phyloP scores from a whole-genome alignment of 2,329 filamentous ascomycete genomes.

The Knoxdaviesia proteae region DNA sequence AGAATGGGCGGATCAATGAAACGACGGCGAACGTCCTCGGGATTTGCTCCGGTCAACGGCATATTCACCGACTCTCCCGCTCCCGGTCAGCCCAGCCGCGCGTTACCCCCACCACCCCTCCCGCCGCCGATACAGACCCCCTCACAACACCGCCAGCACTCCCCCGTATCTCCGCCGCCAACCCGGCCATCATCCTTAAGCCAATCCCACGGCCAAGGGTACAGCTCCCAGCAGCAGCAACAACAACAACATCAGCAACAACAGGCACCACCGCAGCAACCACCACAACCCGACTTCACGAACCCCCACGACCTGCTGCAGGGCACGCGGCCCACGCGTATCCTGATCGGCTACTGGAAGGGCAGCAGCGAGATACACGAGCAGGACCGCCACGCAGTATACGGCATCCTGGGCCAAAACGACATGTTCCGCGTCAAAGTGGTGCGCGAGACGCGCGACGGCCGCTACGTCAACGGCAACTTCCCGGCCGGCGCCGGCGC shows the following conservation, averaged over 20 bases:
- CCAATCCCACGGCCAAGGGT: background rate
- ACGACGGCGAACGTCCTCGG: constrained; percentile 22
- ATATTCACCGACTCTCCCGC: background rate
- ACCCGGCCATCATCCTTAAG: background rate
- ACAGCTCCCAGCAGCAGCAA: constrained; percentile 3
- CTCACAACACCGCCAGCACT: no score
- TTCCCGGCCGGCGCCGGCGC: constrained; percentile 38
- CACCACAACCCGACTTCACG: background rate
- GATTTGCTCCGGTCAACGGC: constrained; percentile 12
- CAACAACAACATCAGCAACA: constrained; percentile 4
- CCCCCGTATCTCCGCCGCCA: background rate
- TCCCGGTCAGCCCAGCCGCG: no score
- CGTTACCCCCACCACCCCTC: no score
- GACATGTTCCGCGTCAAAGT: constrained; percentile 46
- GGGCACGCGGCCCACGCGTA: constrained; percentile 33
- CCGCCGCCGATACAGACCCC: no score
- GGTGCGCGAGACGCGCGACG: constrained; percentile 37
- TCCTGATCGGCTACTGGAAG: constrained; percentile 38
- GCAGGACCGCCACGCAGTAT: constrained; percentile 37
- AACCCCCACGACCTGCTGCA: constrained; percentile 18
- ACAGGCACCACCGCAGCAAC: background rate
- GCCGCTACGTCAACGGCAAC: constrained; percentile 34
- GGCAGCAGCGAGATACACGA: constrained; percentile 25
- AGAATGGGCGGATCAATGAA: constrained; percentile 12
- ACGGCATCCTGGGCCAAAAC: constrained; percentile 39